phyloP scores from a whole-genome alignment of 352 stramenopile species.

The Globisporangium spinosum region DNA sequence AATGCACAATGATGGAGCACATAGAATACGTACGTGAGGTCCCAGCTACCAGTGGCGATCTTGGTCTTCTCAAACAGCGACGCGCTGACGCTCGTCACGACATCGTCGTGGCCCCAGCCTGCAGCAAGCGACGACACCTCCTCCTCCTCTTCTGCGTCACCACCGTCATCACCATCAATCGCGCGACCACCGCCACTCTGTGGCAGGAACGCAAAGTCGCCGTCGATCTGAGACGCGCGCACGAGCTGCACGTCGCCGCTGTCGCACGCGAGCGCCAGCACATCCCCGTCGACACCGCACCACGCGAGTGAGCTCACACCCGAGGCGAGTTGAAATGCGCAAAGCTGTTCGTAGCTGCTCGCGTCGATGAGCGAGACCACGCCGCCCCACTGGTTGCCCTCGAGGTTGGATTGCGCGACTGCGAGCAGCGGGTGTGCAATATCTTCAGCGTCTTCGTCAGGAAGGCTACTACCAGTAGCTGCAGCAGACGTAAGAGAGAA shows the following conservation, averaged over 20 bases:
- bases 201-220: constrained; percentile 39
- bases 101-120: constrained; percentile 62
- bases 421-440: constrained; percentile 35
- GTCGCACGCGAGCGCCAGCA: constrained; percentile 64
- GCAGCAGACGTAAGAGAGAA: neutral
- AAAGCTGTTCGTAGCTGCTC: constrained; percentile 36
- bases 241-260: constrained; percentile 66
- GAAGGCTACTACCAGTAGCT: too few species aligned
- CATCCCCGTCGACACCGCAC: constrained; percentile 39
- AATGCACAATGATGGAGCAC: neutral
- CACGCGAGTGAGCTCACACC: constrained; percentile 55
- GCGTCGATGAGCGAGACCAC: constrained; percentile 51
- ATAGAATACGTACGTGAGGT: constrained; percentile 45
- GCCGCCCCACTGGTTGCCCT: constrained; percentile 75
- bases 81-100: constrained; percentile 50
- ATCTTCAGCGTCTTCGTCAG: constrained; percentile 22
- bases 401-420: constrained; percentile 62
- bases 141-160: neutral
- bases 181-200: constrained; percentile 3
- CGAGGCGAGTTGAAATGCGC: constrained; percentile 38
- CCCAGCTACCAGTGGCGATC: constrained; percentile 61
- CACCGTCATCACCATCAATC: neutral
- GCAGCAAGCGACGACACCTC: neutral
- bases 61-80: constrained; percentile 43
- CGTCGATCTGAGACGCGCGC: constrained; percentile 30